Percentiles rank a stretch among this genome's conserved stretches.
Evolutionary conservation across 2,329 filamentous ascomycete genomes (phyloP).

Genomic region (Colletotrichum cuscutae): DNA sequence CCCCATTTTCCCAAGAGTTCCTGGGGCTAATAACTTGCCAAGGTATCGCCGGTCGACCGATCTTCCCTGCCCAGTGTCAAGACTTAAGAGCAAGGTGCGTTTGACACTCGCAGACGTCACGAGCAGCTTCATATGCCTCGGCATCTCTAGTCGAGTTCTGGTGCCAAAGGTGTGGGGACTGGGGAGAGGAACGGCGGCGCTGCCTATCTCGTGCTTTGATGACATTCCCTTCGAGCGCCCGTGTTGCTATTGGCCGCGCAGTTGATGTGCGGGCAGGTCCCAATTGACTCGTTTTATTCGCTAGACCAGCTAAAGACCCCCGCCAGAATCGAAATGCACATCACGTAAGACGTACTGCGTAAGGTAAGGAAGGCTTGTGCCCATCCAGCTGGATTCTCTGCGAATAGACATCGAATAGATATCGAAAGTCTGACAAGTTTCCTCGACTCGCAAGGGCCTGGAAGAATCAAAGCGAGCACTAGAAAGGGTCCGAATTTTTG

Average conservation of each 20-base stretch:
- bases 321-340: neutral
- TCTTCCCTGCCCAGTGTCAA: neutral
- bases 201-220: neutral
- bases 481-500: neutral
- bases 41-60: neutral
- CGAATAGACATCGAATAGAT: neutral
- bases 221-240: neutral
- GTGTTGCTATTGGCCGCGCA: neutral
- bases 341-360: neutral
- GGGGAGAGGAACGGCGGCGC: no score
- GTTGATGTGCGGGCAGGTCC: neutral
- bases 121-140: conserved; percentile 14
- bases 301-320: neutral
- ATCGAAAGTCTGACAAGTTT: neutral
- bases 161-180: neutral
- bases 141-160: neutral
- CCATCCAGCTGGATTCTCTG: neutral
- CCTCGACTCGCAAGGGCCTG: neutral
- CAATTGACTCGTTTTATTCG: neutral
- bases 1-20: conserved; percentile 1
- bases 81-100: no score
- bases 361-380: neutral
- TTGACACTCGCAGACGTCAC: neutral
- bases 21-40: neutral
- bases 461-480: no score